These are phyloP conservation scores for Albizia julibrissin DNA, from an alignment of 306 rosid species.

Conservation along the genomic window DNA sequence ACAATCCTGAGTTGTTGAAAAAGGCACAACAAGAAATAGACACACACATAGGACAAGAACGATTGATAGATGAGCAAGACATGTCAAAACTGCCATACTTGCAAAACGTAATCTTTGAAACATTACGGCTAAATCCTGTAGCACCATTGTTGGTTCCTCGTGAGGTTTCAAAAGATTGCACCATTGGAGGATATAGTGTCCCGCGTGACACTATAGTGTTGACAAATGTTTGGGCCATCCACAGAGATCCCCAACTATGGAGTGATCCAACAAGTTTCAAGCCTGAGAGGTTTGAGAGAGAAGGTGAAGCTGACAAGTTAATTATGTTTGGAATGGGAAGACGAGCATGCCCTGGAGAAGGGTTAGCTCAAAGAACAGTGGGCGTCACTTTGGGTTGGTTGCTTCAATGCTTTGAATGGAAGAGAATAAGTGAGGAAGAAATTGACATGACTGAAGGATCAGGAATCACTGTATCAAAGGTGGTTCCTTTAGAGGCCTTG, in stretches of 20 bases:
- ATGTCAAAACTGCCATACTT: conserved; percentile 48
- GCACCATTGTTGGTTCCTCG: conserved; percentile 57
- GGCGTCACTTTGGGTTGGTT: conserved; percentile 38
- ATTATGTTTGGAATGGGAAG: conserved; percentile 56
- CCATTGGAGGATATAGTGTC: conserved; percentile 37
- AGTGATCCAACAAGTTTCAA: conserved; percentile 39
- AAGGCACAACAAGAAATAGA: conserved; percentile 50
- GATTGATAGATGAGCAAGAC: conserved; percentile 43
- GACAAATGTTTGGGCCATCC: conserved; percentile 58
- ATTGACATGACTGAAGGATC: conserved; percentile 43
- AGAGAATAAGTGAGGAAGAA: conserved; percentile 21
- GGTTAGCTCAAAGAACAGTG: conserved; percentile 44
- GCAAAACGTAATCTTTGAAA: conserved; percentile 47
- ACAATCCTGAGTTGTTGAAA: conserved; percentile 37
- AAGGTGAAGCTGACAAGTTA: conserved; percentile 35
- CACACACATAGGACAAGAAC: conserved; percentile 29
- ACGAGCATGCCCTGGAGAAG: conserved; percentile 50
- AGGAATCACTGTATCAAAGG: conserved; percentile 41
- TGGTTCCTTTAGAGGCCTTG: conserved; percentile 43
- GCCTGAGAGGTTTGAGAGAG: conserved; percentile 50
- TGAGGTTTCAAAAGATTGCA: conserved; percentile 43
- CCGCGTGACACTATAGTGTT: conserved; percentile 49
- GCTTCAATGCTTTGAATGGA: conserved; percentile 62
- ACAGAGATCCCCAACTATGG: conserved; percentile 54
- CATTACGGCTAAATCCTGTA: conserved; percentile 39